Conservation (phyloP, 257 asterid species). For the Solanum lycopersicoides region DNA sequence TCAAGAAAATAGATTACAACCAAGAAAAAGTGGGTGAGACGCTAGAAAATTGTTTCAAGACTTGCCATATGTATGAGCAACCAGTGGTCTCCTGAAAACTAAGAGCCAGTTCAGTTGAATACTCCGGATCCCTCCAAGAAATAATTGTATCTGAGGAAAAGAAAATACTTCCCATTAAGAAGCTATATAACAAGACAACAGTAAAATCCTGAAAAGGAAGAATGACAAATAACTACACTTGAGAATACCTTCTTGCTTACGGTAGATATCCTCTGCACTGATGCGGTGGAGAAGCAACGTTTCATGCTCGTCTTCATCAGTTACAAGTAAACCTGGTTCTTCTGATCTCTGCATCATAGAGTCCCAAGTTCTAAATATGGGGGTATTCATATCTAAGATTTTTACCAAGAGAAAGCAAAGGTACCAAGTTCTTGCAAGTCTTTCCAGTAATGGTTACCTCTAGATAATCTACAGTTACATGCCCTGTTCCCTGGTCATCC, state of each 20-base stretch:
- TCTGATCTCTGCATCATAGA: conserved; percentile 62
- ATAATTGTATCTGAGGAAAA: conserved; percentile 71
- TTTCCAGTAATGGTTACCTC: conserved; percentile 39
- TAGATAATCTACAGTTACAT: conserved; percentile 72
- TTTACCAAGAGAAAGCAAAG: not conserved
- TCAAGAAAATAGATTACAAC: not conserved
- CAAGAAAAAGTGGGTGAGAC: not conserved
- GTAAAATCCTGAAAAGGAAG: not conserved
- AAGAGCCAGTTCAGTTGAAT: conserved; percentile 89
- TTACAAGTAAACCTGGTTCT: conserved; percentile 65
- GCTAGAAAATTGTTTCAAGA: not conserved
- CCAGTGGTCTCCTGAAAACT: conserved; percentile 99
- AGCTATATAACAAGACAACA: not conserved
- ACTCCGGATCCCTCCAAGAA: conserved; percentile 96
- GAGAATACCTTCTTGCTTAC: conserved; percentile 84
- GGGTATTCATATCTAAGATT: not conserved
- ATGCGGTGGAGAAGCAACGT: conserved; percentile 72
- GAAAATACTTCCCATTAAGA: not conserved
- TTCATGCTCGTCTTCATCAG: conserved; percentile 82
- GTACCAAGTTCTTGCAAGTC: not conserved
- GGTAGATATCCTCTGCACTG: conserved; percentile 84
- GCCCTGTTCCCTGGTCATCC: conserved; percentile 99
- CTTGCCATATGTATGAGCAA: conserved; percentile 93
- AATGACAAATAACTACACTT: not conserved
- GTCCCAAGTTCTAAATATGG: not conserved